Evolutionary conservation across 768 basidiomycete genomes (phyloP).

Genomic region (Russula vinacea): DNA sequence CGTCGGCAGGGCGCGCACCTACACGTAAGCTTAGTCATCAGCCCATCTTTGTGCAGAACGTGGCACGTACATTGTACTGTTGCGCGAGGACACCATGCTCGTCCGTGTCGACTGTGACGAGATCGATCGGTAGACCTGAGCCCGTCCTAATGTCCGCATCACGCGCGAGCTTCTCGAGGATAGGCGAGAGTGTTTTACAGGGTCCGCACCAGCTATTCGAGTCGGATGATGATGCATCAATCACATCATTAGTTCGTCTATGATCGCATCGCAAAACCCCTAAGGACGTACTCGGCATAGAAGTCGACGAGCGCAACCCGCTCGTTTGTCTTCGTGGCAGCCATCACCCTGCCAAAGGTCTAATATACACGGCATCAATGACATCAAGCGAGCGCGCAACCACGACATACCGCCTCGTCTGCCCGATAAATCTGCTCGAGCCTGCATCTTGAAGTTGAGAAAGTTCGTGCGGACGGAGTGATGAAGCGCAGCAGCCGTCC

Average conservation of each 20-base stretch:
- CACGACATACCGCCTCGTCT: constrained; percentile 42
- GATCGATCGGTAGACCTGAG: constrained; percentile 58
- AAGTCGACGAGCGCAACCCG: constrained; percentile 72
- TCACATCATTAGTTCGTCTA: not conserved
- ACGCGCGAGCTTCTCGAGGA: constrained; percentile 57
- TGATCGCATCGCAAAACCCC: not conserved
- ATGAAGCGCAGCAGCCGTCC: not conserved
- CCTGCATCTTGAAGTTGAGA: constrained; percentile 46
- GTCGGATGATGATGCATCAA: not conserved
- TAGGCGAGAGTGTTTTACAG: constrained; percentile 68
- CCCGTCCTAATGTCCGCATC: constrained; percentile 46
- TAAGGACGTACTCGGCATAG: constrained; percentile 62
- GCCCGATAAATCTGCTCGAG: constrained; percentile 47
- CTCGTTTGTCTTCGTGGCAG: constrained; percentile 40
- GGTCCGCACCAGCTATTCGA: constrained; percentile 70
- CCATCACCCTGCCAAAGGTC: constrained; percentile 39
- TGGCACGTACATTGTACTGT: constrained; percentile 46
- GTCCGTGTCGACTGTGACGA: constrained; percentile 69
- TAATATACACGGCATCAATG: constrained; percentile 24
- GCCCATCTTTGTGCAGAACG: not conserved
- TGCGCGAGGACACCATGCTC: constrained; percentile 50
- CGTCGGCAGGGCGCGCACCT: constrained; percentile 78
- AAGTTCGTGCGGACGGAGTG: constrained; percentile 17
- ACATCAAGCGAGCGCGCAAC: not conserved
- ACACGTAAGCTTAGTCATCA: not conserved